Conservation (phyloP, 257 asterid genomes). For the Plectranthus barbatus region DNA sequence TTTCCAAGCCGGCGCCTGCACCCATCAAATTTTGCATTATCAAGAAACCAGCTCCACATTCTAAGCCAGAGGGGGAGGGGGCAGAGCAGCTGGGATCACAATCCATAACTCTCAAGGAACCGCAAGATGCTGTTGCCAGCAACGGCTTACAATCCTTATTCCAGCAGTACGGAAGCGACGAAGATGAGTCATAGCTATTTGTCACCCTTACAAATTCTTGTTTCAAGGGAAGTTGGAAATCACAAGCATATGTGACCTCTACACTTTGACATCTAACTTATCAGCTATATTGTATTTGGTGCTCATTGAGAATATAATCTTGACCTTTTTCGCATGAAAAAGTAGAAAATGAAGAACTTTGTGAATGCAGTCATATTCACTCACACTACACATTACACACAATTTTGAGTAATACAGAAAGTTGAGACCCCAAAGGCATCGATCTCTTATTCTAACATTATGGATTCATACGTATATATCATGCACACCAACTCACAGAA, state of each 20-base stretch:
- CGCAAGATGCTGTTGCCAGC: too few species aligned
- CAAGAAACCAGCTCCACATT: constrained; percentile 35
- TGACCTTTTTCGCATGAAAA: too few species aligned
- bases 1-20: constrained; percentile 27
- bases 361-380: too few species aligned
- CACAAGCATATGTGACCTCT: too few species aligned
- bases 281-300: not conserved
- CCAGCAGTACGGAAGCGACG: constrained; percentile 55
- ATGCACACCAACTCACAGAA: too few species aligned
- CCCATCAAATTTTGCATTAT: constrained; percentile 32
- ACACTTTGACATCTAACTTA: not conserved
- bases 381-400: too few species aligned
- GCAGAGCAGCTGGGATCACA: not conserved
- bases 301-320: not conserved
- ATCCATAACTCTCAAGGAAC: too few species aligned
- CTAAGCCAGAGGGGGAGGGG: constrained; percentile 6
- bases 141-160: constrained; percentile 40
- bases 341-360: too few species aligned
- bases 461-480: too few species aligned
- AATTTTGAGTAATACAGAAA: too few species aligned
- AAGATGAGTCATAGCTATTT: constrained; percentile 23
- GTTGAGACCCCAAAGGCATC: not conserved
- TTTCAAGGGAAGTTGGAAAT: too few species aligned
- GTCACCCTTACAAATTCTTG: too few species aligned
- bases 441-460: not conserved